Evolutionary conservation across 495 filamentous ascomycete species (phyloP).

Genomic region (Penicillium canescens): DNA sequence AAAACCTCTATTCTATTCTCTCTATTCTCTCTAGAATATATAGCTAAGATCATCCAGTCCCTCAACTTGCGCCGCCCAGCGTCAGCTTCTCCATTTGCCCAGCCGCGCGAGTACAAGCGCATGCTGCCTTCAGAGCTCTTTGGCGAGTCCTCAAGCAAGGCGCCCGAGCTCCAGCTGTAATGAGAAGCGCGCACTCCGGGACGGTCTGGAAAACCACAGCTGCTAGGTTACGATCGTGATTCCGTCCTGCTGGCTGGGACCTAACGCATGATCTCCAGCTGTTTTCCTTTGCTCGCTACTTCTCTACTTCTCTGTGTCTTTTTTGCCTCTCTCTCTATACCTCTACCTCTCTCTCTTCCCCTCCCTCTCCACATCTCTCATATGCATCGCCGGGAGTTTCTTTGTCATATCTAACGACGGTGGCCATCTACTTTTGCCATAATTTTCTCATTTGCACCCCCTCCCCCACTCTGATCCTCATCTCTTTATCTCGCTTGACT

Average conservation of each 20-base stretch:
- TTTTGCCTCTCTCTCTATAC: not conserved
- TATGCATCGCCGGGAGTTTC: slow-evolving; percentile 43
- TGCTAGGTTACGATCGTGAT: not conserved
- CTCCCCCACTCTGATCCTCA: slow-evolving; percentile 6
- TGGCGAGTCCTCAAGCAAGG: slow-evolving; percentile 29
- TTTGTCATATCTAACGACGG: slow-evolving; percentile 19
- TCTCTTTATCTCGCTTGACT: not conserved
- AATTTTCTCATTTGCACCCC: slow-evolving; percentile 7
- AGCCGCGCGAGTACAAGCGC: slow-evolving; percentile 45
- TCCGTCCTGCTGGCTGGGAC: slow-evolving; percentile 29
- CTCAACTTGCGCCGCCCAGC: slow-evolving; percentile 46
- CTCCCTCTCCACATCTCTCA: slow-evolving; percentile 13
- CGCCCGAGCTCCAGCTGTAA: slow-evolving; percentile 22
- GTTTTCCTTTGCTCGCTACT: slow-evolving; percentile 1
- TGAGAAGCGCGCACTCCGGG: not conserved
- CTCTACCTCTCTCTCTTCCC: not conserved
- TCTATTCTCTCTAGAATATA: not conserved
- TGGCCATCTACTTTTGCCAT: slow-evolving; percentile 15
- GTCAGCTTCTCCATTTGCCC: slow-evolving; percentile 45
- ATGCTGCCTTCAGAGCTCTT: slow-evolving; percentile 42
- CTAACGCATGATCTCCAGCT: not conserved
- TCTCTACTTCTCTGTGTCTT: not conserved
- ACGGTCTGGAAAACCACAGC: slow-evolving; percentile 9
- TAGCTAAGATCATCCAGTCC: slow-evolving; percentile 15
- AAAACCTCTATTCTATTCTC: not conserved